Conservation (phyloP, 352 stramenopile species). For the Phytophthora aleatoria region DNA sequence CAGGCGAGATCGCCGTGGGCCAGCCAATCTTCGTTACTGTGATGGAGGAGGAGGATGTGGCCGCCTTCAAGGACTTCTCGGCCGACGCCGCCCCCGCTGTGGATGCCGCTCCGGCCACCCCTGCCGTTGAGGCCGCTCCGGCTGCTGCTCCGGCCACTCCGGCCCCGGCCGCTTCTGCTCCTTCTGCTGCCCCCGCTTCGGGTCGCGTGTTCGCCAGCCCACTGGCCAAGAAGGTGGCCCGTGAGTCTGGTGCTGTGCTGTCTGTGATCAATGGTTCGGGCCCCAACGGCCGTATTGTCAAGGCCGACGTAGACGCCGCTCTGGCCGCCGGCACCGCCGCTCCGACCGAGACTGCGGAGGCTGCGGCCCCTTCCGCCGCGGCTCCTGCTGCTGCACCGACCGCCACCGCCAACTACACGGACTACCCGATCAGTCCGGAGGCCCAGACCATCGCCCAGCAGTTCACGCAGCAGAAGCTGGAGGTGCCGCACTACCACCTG, state of each 20-base stretch:
- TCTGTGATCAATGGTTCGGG: slow-evolving; percentile 79
- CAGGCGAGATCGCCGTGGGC: slow-evolving; percentile 86
- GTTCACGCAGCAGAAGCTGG: slow-evolving; percentile 93
- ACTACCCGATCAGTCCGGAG: slow-evolving; percentile 91
- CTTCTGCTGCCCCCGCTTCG: slow-evolving; percentile 36
- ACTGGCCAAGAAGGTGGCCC: slow-evolving; percentile 91
- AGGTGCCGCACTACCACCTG: slow-evolving; percentile 98
- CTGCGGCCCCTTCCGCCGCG: slow-evolving; percentile 26
- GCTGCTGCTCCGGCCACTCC: slow-evolving; percentile 30
- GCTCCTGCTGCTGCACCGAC: slow-evolving; percentile 39
- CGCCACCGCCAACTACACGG: slow-evolving; percentile 83
- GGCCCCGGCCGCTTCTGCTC: slow-evolving; percentile 13
- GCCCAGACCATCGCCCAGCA: slow-evolving; percentile 82
- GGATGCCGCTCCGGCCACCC: slow-evolving; percentile 27
- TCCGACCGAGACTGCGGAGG: slow-evolving; percentile 19
- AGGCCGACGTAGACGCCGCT: slow-evolving; percentile 94
- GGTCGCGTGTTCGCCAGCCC: slow-evolving; percentile 93
- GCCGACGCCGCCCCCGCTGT: slow-evolving; percentile 42
- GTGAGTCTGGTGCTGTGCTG: slow-evolving; percentile 78
- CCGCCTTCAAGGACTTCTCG: slow-evolving; percentile 64
- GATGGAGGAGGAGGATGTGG: slow-evolving; percentile 55
- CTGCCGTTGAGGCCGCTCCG: slow-evolving; percentile 30
- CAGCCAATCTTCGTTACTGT: slow-evolving; percentile 77
- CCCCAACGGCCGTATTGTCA: slow-evolving; percentile 92
- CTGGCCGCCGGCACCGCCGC: slow-evolving; percentile 64